Base-by-base conservation (phyloP, 2,329 filamentous ascomycete species). In the Fusarium redolens region DNA sequence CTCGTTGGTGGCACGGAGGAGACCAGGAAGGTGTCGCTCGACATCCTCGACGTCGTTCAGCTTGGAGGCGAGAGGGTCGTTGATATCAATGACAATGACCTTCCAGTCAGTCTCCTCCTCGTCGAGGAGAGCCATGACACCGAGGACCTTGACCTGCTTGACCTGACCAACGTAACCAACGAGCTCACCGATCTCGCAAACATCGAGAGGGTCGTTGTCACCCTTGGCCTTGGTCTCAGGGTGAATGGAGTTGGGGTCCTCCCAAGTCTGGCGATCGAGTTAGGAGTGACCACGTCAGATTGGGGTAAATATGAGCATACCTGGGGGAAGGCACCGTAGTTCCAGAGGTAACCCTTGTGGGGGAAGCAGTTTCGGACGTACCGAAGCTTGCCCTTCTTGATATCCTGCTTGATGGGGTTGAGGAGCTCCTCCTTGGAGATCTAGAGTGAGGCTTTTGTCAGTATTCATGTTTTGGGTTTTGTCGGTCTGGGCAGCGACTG, bases 21-120 rank as follows among this genome's bases (percentile, higher is more conserved):
- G 94, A 79, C 96, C 96, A 69, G 96, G 96, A 66, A 99, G 92
- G 88, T 98, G 96, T 82, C 96, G 92, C 91, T 99, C 96, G 78
- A 99, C 96, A 83, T 99, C 96, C 90, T 98, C 96, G 74, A 98
- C 92, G 84, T 98, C 96, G 87, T 99, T 96, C 83, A 99, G 93
- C 91, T 97, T 97, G 81, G 93, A 86, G 64, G 96, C 96, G 75
- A 99, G 90, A 77, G 96, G 96, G 87, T 99, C 96, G 87, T 98
- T 97, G 83, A 98, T 87, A 83, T 99, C 96, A 82, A 99, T 97
- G 85, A 98, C 96, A 80, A 99, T 98, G 87, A 99, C 94, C 92
- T 99, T 99, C 96, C 96, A 99, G 91, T 99, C 96, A 75, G 96
- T 99, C 92, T 99, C 96, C 85, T 97, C 96, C 91, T 99, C 96